phyloP scores from a whole-genome alignment of 495 filamentous ascomycete species.

The Neurospora sp. region DNA sequence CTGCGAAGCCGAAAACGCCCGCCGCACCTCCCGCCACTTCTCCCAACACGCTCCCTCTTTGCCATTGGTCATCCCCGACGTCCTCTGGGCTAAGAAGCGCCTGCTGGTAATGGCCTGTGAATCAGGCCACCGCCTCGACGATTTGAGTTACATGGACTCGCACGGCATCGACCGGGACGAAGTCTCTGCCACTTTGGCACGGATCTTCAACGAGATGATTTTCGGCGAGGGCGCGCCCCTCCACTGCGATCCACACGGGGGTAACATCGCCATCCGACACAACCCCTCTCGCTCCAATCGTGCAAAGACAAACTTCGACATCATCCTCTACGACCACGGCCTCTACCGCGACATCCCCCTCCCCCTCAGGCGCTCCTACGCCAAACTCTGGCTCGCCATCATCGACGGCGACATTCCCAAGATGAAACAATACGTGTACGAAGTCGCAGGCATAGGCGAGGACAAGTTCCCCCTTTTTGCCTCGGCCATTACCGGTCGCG shows the following conservation, averaged over 20 bases:
- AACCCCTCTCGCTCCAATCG: constrained; percentile 39
- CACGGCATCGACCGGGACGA: constrained; percentile 90
- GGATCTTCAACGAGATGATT: constrained; percentile 99
- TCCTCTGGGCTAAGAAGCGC: constrained; percentile 79
- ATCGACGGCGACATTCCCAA: constrained; percentile 71
- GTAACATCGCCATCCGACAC: constrained; percentile 87
- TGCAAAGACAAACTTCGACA: constrained; percentile 68
- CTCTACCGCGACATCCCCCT: constrained; percentile 87
- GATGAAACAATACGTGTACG: constrained; percentile 82
- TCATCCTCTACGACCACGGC: constrained; percentile 97
- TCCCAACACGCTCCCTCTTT: constrained; percentile 44
- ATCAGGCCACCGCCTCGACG: constrained; percentile 77
- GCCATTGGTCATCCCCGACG: constrained; percentile 81
- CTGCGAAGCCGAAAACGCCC: constrained; percentile 80
- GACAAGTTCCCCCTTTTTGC: constrained; percentile 95
- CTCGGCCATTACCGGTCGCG: constrained; percentile 81
- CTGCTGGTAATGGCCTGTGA: constrained; percentile 96
- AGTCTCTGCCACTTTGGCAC: constrained; percentile 82
- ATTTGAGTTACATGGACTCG: constrained; percentile 74
- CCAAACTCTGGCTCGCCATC: constrained; percentile 95
- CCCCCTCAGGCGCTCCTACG: constrained; percentile 72
- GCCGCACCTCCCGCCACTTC: constrained; percentile 69
- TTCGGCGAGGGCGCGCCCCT: constrained; percentile 83
- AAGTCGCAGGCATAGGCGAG: constrained; percentile 82
- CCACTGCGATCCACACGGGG: constrained; percentile 96